phyloP scores from a whole-genome alignment of 371 early-diverging fungal genomes.

The Lichtheimia ornata region DNA sequence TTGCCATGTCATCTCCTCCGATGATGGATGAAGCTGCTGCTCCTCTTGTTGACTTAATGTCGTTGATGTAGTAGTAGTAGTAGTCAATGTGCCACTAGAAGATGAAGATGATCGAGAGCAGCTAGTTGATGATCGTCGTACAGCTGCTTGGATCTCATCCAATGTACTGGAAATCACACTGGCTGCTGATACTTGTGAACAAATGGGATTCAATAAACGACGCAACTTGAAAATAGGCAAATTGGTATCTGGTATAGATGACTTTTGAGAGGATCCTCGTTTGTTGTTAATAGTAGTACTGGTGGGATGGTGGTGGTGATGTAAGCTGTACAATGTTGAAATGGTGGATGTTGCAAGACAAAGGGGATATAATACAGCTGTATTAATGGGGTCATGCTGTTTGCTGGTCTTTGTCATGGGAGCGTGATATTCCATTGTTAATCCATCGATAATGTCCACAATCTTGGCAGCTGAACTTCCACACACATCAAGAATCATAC shows the following conservation, averaged over 20 bases:
- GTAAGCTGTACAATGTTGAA: too few species aligned
- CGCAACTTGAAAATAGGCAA: constrained; percentile 12
- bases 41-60: not conserved
- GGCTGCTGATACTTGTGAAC: constrained; percentile 13
- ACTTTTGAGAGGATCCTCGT: not conserved
- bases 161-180: constrained; percentile 8
- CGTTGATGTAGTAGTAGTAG: not conserved
- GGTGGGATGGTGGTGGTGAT: too few species aligned
- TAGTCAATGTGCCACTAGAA: not conserved
- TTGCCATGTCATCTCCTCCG: not conserved
- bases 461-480: constrained; percentile 13
- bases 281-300: not conserved
- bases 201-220: constrained; percentile 13
- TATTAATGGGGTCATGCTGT: constrained; percentile 5
- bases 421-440: constrained; percentile 8
- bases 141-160: constrained; percentile 11
- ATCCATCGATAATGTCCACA: constrained; percentile 17
- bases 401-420: not conserved
- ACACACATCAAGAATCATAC: constrained; percentile 15
- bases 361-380: constrained; percentile 10
- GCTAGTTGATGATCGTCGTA: not conserved
- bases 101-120: not conserved
- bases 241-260: not conserved
- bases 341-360: constrained; percentile 12
- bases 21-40: not conserved